Conservation (phyloP, 129 eudicot species). For the Flaveria ramosissima region DNA sequence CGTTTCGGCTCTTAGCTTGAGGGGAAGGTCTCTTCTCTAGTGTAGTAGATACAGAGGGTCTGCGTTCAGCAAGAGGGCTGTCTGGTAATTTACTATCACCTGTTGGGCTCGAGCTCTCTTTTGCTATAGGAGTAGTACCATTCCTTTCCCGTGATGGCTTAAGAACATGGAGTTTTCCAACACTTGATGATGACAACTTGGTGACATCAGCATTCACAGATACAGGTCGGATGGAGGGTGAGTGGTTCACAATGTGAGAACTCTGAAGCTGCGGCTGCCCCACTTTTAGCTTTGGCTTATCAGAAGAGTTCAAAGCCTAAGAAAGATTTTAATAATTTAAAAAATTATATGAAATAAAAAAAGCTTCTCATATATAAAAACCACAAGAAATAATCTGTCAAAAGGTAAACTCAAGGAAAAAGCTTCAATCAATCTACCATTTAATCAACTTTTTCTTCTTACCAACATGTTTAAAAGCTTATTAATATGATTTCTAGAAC, state of each 20-base stretch:
- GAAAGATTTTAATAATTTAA: background rate
- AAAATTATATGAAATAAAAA: background rate
- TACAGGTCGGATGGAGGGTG: constrained; percentile 47
- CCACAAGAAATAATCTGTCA: background rate
- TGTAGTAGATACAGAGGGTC: background rate
- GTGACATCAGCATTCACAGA: constrained; percentile 48
- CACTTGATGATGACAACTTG: constrained; percentile 38
- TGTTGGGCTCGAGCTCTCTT: constrained; percentile 64
- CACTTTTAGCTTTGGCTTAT: constrained; percentile 61
- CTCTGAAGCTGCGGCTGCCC: constrained; percentile 52
- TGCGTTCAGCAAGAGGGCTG: constrained; percentile 40
- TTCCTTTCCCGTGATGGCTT: constrained; percentile 74
- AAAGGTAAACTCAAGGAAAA: background rate
- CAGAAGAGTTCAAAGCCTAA: constrained; percentile 62
- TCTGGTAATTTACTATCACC: constrained; percentile 40
- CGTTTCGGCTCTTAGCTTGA: constrained; percentile 84
- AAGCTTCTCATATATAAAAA: background rate
- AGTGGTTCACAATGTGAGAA: constrained; percentile 38
- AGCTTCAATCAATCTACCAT: background rate
- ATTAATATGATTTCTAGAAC: background rate
- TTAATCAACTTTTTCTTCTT: background rate
- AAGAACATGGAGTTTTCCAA: constrained; percentile 61
- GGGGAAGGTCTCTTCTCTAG: constrained; percentile 60
- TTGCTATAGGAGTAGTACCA: constrained; percentile 46
- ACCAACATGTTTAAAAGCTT: background rate